phyloP scores from a whole-genome alignment of 2,329 filamentous ascomycete genomes.

The Paramyrothecium roridum region DNA sequence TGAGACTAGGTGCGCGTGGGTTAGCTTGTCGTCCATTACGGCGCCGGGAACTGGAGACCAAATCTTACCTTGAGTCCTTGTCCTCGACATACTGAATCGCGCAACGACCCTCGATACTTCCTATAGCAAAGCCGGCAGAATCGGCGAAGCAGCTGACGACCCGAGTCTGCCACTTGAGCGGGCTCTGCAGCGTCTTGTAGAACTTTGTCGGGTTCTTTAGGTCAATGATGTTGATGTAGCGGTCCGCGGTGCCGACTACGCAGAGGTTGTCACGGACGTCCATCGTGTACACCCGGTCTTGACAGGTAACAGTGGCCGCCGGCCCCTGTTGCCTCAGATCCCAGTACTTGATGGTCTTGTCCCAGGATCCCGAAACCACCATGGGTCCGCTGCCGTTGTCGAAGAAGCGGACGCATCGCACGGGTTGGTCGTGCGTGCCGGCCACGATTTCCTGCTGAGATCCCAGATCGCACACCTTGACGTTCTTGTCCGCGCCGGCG shows the following conservation, averaged over 20 bases:
- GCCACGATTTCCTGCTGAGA: constrained; percentile 67
- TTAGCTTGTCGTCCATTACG: constrained; percentile 7
- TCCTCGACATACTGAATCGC: constrained; percentile 99
- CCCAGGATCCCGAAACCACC: constrained; percentile 89
- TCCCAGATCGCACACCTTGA: constrained; percentile 81
- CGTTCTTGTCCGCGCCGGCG: constrained; percentile 85
- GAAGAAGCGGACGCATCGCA: constrained; percentile 76
- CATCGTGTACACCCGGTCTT: constrained; percentile 86
- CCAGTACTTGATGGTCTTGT: constrained; percentile 90
- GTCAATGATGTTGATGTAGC: constrained; percentile 94
- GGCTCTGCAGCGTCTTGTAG: constrained; percentile 95
- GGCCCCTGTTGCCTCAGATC: constrained; percentile 67
- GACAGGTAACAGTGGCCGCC: constrained; percentile 62
- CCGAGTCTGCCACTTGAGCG: constrained; percentile 96
- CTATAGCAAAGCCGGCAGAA: constrained; percentile 87
- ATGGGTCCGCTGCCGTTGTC: constrained; percentile 70
- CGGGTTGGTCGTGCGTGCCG: constrained; percentile 79
- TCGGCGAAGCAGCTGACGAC: constrained; percentile 95
- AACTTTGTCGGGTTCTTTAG: constrained; percentile 83
- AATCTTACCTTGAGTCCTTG: constrained; percentile 70
- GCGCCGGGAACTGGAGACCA: neutral
- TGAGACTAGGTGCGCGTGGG: constrained; percentile 55
- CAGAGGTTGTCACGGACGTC: constrained; percentile 85
- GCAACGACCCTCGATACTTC: constrained; percentile 94
- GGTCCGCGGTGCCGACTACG: constrained; percentile 88